Base-by-base conservation (phyloP, 2,329 filamentous ascomycete species). In the Penicillium sclerotiorum region DNA sequence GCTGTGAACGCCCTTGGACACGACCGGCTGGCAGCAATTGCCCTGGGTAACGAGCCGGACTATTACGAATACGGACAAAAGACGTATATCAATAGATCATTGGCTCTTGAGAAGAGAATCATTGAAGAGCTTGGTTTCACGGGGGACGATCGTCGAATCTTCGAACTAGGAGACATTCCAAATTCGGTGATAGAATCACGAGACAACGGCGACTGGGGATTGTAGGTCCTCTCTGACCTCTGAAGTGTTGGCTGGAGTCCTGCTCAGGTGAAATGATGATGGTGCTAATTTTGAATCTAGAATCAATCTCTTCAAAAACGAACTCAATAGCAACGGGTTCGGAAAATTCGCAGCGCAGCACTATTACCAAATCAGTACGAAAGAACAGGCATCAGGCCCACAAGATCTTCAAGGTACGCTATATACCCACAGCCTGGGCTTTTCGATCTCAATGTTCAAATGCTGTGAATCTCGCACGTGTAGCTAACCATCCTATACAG, bases 261-360 rank as follows among this genome's bases (percentile, higher is more conserved):
- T n/a, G n/a, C n/a, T n/a, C n/a, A n/a, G n/a, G n/a, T n/a, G n/a
- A n/a, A n/a, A 41, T n/a, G 7, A 28, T 28, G 25, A 28, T 7
- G 7, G 7, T 28, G 25, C 7, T 28, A 7, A 28, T 12, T 13
- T 15, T 33, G 13, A 32, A 15, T 28, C 36, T 39, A 42, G 39
- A 25, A 8, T 22, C 5, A 25, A 44, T 8, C 15, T 44, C 8
- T 27, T 44, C 11, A 33, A 21, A 22, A 21, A 12, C 27, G 17
- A 44, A 5, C 15, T 44, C 15, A 20, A 32, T 17, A 44, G 33
- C n/a, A 33, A 44, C 15, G 40, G 27, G 8, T n/a, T 44, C 8
- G 28, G 27, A 37, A 57, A 55, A 27, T 52, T 42, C 18, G 54
- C 48, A 15, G 54, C 54, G 13, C 45, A 55, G 48, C 54, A 57